Base-by-base conservation (phyloP, 2,329 filamentous ascomycete species). In the Botryotinia globosa region DNA sequence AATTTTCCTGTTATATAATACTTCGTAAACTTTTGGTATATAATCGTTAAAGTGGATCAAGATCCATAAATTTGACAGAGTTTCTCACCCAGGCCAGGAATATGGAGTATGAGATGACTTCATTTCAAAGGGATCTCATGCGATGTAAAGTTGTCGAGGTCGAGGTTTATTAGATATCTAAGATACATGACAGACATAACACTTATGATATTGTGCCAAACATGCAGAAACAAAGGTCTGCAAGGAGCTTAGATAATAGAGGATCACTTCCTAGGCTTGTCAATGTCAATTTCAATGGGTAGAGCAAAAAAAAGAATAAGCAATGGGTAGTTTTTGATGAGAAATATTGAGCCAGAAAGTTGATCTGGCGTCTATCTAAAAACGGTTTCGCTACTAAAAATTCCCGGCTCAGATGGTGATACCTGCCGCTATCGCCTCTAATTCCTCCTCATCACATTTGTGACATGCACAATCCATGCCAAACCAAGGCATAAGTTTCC, bases 401-500 rank as follows among this genome's bases (percentile, higher is more conserved):
- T 25, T 22, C 1, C 1, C 5, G 39, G 34, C 48, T 67, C 65
- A 67, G 48, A 67, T 14, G 22, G 48, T 32, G 12, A 67, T 25
- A 32, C 18, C 65, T 67, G 65, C 18, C n/a, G 37, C 37, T 37
- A 56, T 42, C 8, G 37, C 48, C 22, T 54, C 65, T 67, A 67
- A 32, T 42, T 67, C 56, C n/a, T 56, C 64, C 56, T 69, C 64
- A 1, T 61, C 44, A 34, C 71, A 72, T 34, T 62, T 69, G n/a
- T 32, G 51, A n/a, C 71, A 72, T 45, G 54, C 65, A 58, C 73
- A 71, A 18, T 67, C 66, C 65, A 71, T 74, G 25, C 73, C 73
- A 32, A 74, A 73, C 74, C 74, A 74, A 44, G 69, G 69, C 74
- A 75, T 42, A 37, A 74, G 54, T 42, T 66, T 72, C 45, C 56